A percentile compares a stretch with the other conserved stretches of the same genome.
phyloP scores from a whole-genome alignment of 176 grass and related monocot genomes.

The Neostapfia colusana region DNA sequence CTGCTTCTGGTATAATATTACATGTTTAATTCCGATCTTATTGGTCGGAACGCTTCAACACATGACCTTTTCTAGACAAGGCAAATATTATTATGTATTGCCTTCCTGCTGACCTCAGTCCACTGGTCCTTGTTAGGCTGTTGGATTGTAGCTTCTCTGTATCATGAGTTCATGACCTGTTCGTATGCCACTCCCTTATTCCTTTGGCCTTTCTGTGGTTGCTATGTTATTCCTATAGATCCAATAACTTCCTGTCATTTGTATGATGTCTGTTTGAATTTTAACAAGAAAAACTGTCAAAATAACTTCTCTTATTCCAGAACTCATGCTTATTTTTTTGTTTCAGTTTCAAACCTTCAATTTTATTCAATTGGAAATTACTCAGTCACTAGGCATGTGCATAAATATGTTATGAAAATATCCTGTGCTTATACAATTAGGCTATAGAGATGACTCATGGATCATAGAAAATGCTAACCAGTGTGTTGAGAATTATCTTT shows the following conservation, averaged over 20 bases:
- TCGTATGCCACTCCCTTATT: neutral
- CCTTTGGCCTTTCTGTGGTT: neutral
- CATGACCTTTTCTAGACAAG: no score
- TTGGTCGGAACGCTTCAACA: no score
- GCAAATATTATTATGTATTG: no score
- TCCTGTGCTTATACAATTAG: neutral
- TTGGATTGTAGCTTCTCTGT: neutral
- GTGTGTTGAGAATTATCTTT: neutral
- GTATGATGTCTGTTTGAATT: neutral
- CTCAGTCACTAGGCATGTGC: neutral
- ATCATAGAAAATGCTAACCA: neutral
- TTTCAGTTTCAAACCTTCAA: neutral
- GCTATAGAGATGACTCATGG: neutral
- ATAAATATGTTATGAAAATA: neutral
- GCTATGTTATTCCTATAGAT: neutral
- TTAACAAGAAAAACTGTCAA: neutral
- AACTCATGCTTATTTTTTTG: neutral
- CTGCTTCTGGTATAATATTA: no score
- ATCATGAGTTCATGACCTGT: neutral
- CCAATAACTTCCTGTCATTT: neutral
- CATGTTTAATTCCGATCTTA: no score
- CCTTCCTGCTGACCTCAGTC: neutral
- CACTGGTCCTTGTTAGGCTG: neutral
- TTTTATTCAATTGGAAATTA: constrained; percentile 6
- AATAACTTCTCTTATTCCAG: neutral